Evolutionary conservation across 352 stramenopile genomes (phyloP), one percentile per base, ranked within the genome.

Genomic region (Phytophthora meadii): DNA sequence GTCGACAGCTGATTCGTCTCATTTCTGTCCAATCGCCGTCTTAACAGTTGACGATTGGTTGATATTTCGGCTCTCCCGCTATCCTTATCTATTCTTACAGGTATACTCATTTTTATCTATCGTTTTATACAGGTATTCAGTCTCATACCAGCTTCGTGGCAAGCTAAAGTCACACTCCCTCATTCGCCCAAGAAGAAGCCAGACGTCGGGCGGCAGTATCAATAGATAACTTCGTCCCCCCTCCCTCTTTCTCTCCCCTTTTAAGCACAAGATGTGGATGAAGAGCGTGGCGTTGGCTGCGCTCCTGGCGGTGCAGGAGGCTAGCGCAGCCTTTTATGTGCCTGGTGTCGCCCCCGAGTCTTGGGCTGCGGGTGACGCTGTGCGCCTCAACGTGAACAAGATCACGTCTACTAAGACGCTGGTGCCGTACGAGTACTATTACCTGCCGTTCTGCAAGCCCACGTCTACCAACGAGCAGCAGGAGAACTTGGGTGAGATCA

Each of bases 361-460:
- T 1, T 97, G 85, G 86, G 72, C 79, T 8, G 85, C 88, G 3
- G 82, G 87, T 52, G 91, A 98, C 44, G 71, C 79, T 48, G 78
- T 99, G 36, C 80, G 82, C 36, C 91, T 99, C 44, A 98, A 98
- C 66, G 97, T 99, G 14, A 99, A 99, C 87, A 97, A 98, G 74
- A 97, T 99, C 64, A 98, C 97, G 61, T 98, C 91, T 36, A 97
- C 93, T 42, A 98, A 99, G 76, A 99, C 97, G 47, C 93, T 99
- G 58, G 86, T 99, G 57, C 97, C 97, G 44, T 99, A 98, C 76
- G 97, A 99, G 77, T 99, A 99, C 76, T 99, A 99, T 81, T 96
- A 98, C 73, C 80, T 99, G 25, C 97, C 96, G 54, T 98, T 88
- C 68, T 99, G 92, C 79, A 82, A 85, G 63, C 85, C 87, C 17